These are phyloP conservation scores for Phalaenopsis equestris DNA, from an alignment of 106 monocot species.

Conservation along the genomic window DNA sequence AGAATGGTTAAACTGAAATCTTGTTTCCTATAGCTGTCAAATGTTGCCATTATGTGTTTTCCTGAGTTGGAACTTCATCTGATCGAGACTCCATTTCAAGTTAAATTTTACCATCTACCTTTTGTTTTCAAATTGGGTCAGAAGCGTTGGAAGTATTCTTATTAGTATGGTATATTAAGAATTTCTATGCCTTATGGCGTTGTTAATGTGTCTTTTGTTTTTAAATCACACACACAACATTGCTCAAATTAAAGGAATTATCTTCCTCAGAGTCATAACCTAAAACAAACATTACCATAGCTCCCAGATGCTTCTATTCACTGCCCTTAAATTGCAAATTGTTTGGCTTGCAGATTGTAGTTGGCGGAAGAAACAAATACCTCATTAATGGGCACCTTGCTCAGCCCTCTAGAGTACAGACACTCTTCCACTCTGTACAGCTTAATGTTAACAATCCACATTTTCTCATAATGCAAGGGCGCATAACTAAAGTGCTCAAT, in stretches of 20 bases:
- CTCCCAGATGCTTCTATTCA: neutral
- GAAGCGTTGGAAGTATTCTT: no score
- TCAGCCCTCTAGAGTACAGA: slow-evolving; percentile 89
- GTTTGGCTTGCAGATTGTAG: slow-evolving; percentile 53
- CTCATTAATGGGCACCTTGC: slow-evolving; percentile 90
- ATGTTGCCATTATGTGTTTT: neutral
- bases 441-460: slow-evolving; percentile 98
- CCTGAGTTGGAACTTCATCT: neutral
- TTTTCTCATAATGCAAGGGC: slow-evolving; percentile 98
- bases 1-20: neutral
- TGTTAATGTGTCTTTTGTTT: slow-evolving; percentile 1
- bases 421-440: slow-evolving; percentile 92
- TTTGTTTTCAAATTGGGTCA: no score
- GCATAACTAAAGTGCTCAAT: slow-evolving; percentile 92
- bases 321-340: neutral
- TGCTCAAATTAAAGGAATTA: neutral
- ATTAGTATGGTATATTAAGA: no score
- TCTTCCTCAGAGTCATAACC: neutral
- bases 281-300: neutral
- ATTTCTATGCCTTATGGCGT: neutral
- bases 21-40: neutral
- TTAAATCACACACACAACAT: neutral
- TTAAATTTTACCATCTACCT: no score
- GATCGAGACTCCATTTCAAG: neutral
- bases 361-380: slow-evolving; percentile 92